A percentile compares a stretch with the other conserved stretches of the same genome.
Conservation (phyloP, 2,329 filamentous ascomycete species). For the Rhynchosporium graminicola region DNA sequence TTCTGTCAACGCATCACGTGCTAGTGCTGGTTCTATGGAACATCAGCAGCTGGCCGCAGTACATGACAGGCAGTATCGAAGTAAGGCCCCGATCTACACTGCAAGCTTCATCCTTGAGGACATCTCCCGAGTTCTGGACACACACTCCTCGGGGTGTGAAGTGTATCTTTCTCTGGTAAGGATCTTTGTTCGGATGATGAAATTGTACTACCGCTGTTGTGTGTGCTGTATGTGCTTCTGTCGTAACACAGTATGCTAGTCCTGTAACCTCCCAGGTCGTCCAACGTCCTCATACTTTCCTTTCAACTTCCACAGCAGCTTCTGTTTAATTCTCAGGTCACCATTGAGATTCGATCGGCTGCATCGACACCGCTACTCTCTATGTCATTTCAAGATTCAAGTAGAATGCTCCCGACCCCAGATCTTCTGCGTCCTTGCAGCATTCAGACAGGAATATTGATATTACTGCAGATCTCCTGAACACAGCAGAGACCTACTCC, state of each 20-base stretch:
- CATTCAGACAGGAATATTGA: neutral
- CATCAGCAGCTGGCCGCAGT: neutral
- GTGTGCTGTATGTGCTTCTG: neutral
- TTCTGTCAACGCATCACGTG: too few species aligned
- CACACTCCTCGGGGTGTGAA: constrained; percentile 1
- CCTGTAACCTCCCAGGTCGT: constrained; percentile 1
- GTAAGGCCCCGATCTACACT: constrained; percentile 8
- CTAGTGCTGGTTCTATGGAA: neutral
- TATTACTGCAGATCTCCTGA: constrained; percentile 10
- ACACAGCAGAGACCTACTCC: constrained; percentile 15
- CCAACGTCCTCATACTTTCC: neutral
- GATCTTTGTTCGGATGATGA: constrained; percentile 4
- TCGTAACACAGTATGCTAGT: neutral
- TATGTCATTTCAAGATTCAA: neutral
- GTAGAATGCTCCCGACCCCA: constrained; percentile 10
- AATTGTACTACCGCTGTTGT: constrained; percentile 4
- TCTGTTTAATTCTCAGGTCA: neutral
- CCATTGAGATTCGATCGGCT: neutral
- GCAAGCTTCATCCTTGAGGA: constrained; percentile 21
- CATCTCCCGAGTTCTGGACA: constrained; percentile 19
- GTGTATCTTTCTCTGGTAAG: neutral
- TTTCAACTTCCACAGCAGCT: neutral
- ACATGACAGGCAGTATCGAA: neutral
- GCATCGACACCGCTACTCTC: constrained; percentile 3
- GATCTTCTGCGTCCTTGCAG: neutral